Evolutionary conservation across 108 stramenopile species (phyloP).

Genomic region (Ochromonas danica): DNA sequence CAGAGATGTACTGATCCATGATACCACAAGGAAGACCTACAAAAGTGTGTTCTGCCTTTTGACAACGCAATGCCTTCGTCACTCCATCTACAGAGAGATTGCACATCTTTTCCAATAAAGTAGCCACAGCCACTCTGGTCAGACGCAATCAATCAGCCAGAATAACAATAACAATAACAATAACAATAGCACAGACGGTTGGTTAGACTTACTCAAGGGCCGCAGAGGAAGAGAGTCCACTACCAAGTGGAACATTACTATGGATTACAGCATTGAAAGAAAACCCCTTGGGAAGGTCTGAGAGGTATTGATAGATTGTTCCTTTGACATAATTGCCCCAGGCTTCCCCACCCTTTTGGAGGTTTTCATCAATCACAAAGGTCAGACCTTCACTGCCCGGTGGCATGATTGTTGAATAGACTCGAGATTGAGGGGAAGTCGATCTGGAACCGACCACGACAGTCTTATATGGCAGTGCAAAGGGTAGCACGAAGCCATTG

Average conservation of each 20-base stretch:
- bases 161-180: background rate
- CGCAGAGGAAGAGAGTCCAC: slow-evolving; percentile 62
- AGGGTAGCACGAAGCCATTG: slow-evolving; percentile 85
- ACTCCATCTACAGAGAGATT: slow-evolving; percentile 65
- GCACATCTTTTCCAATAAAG: slow-evolving; percentile 46
- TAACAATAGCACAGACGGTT: background rate
- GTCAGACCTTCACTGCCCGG: too few relatives aligned
- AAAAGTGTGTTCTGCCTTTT: slow-evolving; percentile 86
- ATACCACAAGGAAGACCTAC: slow-evolving; percentile 81
- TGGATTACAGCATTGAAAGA: slow-evolving; percentile 60
- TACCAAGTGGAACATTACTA: slow-evolving; percentile 83
- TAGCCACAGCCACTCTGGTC: slow-evolving; percentile 49
- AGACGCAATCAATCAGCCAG: background rate
- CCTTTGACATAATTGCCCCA: slow-evolving; percentile 90
- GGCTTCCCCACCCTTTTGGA: background rate
- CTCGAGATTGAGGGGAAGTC: background rate
- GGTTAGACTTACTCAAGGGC: slow-evolving; percentile 36
- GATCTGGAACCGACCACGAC: slow-evolving; percentile 36
- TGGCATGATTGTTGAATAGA: background rate
- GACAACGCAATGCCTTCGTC: slow-evolving; percentile 72
- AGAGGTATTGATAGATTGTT: slow-evolving; percentile 76
- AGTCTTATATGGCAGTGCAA: slow-evolving; percentile 63
- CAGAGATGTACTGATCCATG: slow-evolving; percentile 76
- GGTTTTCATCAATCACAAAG: background rate
- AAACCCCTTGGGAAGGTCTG: slow-evolving; percentile 54